These are phyloP conservation scores for Malus sylvestris DNA, from an alignment of 306 rosid species.

Conservation along the genomic window DNA sequence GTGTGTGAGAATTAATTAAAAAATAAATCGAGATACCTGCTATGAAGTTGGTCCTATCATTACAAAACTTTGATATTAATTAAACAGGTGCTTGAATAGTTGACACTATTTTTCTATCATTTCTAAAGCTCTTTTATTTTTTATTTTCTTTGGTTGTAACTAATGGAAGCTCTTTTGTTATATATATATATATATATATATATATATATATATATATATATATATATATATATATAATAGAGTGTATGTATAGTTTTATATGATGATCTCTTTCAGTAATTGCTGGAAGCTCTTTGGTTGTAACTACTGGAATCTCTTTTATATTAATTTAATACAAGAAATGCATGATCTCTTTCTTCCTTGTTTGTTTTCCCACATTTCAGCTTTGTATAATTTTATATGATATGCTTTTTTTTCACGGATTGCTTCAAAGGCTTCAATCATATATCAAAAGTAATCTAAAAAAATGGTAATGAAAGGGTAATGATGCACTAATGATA, in stretches of 20 bases:
- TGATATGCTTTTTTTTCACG: neutral
- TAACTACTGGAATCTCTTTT: neutral
- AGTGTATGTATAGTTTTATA: neutral
- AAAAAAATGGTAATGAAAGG: neutral
- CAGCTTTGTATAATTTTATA: neutral
- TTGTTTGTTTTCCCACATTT: neutral
- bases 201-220: too few species aligned
- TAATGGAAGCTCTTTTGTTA: neutral
- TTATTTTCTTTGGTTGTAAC: neutral
- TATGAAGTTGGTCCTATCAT: neutral
- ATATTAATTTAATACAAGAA: neutral
- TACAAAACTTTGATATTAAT: neutral
- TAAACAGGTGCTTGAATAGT: neutral
- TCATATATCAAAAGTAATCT: neutral
- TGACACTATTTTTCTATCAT: too few species aligned
- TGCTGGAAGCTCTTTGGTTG: neutral
- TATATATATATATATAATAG: neutral
- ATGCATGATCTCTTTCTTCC: neutral
- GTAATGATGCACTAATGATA: slow-evolving; percentile 11
- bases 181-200: too few species aligned
- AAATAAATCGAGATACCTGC: neutral
- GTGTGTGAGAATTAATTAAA: too few species aligned
- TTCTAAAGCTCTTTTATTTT: too few species aligned
- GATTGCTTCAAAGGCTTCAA: slow-evolving; percentile 10
- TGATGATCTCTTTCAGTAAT: too few species aligned